Percentiles rank a stretch among this genome's conserved stretches.
phyloP scores from a whole-genome alignment of 78 protist genomes.

The Mastigamoeba balamuthi region DNA sequence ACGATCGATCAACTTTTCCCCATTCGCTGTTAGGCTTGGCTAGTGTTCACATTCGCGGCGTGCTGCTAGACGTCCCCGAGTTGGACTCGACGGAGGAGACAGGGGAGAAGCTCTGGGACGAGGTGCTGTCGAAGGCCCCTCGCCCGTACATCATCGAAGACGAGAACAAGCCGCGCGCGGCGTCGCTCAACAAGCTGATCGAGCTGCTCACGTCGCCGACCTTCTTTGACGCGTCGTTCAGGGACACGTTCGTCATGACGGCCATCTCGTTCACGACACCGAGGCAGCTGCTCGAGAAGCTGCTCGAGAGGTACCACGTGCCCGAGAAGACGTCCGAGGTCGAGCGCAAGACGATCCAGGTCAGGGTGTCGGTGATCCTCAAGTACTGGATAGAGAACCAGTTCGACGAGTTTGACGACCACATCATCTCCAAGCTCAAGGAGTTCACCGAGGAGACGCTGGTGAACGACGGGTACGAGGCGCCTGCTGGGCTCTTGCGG shows the following conservation, averaged over 20 bases:
- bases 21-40: too few relatives aligned
- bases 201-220: constrained; percentile 23
- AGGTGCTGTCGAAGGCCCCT: too few relatives aligned
- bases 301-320: constrained; percentile 36
- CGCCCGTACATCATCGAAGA: neutral
- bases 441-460: constrained; percentile 2
- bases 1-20: too few relatives aligned
- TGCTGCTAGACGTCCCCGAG: too few relatives aligned
- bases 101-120: too few relatives aligned
- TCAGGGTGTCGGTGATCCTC: constrained; percentile 36
- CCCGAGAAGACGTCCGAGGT: constrained; percentile 9
- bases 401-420: constrained; percentile 26
- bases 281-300: constrained; percentile 30
- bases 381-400: constrained; percentile 47
- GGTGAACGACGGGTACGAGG: constrained; percentile 23
- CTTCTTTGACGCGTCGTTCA: constrained; percentile 24
- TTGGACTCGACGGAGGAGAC: too few relatives aligned
- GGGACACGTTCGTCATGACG: constrained; percentile 38
- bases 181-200: constrained; percentile 34
- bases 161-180: constrained; percentile 4
- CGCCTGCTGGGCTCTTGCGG: neutral
- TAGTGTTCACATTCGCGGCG: too few relatives aligned
- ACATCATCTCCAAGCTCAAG: neutral
- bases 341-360: constrained; percentile 9
- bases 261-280: constrained; percentile 41